Evolutionary conservation across 2,329 filamentous ascomycete species (phyloP).

Genomic region (Pseudogymnoascus sp.): DNA sequence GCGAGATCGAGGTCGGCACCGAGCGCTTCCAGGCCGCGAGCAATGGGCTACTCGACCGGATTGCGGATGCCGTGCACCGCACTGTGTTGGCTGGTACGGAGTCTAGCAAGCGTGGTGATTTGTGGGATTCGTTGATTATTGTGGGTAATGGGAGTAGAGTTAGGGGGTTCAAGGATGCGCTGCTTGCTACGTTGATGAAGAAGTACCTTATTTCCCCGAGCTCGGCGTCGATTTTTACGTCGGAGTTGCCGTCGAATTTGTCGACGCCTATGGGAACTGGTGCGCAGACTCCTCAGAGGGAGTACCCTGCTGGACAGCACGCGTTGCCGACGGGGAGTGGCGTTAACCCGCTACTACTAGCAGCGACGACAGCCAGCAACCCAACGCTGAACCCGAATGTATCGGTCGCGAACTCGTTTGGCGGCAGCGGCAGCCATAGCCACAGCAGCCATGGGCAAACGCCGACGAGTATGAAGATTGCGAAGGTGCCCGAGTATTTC

Average conservation of each 20-base stretch:
- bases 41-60: slow-evolving; percentile 68
- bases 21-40: slow-evolving; percentile 65
- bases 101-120: slow-evolving; percentile 70
- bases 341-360: slow-evolving; percentile 86
- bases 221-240: slow-evolving; percentile 93
- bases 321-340: slow-evolving; percentile 48
- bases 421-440: slow-evolving; percentile 36
- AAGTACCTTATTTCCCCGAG: slow-evolving; percentile 88
- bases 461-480: slow-evolving; percentile 57
- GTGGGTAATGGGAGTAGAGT: slow-evolving; percentile 75
- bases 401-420: slow-evolving; percentile 26
- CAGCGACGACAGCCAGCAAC: slow-evolving; percentile 63
- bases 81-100: slow-evolving; percentile 77
- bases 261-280: slow-evolving; percentile 86
- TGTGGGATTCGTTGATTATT: slow-evolving; percentile 89
- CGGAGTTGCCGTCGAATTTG: slow-evolving; percentile 87
- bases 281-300: slow-evolving; percentile 70
- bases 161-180: slow-evolving; percentile 78
- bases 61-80: slow-evolving; percentile 75
- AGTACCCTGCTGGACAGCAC: slow-evolving; percentile 39
- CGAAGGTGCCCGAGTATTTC: slow-evolving; percentile 62
- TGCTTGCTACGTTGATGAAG: slow-evolving; percentile 67
- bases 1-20: slow-evolving; percentile 66
- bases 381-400: slow-evolving; percentile 29
- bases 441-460: slow-evolving; percentile 59